These are phyloP conservation scores for Arthroderma sp. DNA, from an alignment of 2,329 filamentous ascomycete species.

Conservation along the genomic window DNA sequence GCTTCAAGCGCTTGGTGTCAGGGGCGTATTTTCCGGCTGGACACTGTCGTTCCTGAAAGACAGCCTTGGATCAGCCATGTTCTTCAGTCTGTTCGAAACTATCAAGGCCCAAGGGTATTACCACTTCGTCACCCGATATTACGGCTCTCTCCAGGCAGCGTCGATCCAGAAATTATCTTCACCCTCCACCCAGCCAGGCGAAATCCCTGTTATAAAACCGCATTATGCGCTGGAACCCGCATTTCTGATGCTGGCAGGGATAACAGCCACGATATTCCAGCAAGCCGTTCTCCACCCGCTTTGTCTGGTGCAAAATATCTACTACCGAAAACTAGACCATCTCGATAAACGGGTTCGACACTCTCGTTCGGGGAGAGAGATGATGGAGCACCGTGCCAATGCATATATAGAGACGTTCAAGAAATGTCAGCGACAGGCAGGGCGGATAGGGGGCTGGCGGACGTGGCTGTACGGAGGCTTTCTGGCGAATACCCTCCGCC, in stretches of 20 bases:
- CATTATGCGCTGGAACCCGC: slow-evolving; percentile 52
- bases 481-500: slow-evolving; percentile 43
- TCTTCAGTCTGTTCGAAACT: slow-evolving; percentile 53
- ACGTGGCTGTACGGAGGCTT: slow-evolving; percentile 49
- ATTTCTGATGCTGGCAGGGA: slow-evolving; percentile 49
- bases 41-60: slow-evolving; percentile 48
- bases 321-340: slow-evolving; percentile 48
- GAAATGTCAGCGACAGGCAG: slow-evolving; percentile 42
- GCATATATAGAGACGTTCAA: slow-evolving; percentile 50
- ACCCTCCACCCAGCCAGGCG: slow-evolving; percentile 20
- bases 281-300: slow-evolving; percentile 49
- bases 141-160: slow-evolving; percentile 33
- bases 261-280: slow-evolving; percentile 47
- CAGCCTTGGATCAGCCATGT: slow-evolving; percentile 48
- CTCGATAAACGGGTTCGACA: slow-evolving; percentile 43
- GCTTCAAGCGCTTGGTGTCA: slow-evolving; percentile 46
- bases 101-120: slow-evolving; percentile 53
- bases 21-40: slow-evolving; percentile 54
- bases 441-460: slow-evolving; percentile 42
- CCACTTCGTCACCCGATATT: slow-evolving; percentile 47
- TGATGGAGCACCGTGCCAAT: slow-evolving; percentile 45
- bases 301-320: slow-evolving; percentile 46
- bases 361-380: slow-evolving; percentile 29
- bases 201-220: slow-evolving; percentile 42
- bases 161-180: slow-evolving; percentile 22